Conservation (phyloP, 768 basidiomycete genomes). For the Lyophyllum decastes region DNA sequence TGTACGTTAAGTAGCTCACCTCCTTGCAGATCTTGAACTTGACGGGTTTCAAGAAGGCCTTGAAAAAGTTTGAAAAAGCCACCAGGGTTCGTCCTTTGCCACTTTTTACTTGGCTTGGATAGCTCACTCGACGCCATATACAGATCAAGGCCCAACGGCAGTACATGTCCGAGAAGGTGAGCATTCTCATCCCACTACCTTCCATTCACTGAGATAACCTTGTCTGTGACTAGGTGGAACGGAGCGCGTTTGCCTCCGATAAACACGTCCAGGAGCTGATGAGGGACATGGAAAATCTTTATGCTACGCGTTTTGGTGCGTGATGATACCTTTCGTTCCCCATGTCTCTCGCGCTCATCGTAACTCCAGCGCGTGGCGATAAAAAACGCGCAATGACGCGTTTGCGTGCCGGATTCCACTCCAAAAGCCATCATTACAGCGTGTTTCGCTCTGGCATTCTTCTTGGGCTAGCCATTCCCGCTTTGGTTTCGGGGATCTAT, state of each 20-base stretch:
- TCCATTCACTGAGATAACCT: not conserved
- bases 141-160: slow-evolving; percentile 71
- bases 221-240: slow-evolving; percentile 57
- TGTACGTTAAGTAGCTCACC: not conserved
- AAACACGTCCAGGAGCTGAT: slow-evolving; percentile 65
- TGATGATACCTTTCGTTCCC: not conserved
- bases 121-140: not conserved
- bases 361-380: slow-evolving; percentile 60
- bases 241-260: slow-evolving; percentile 67
- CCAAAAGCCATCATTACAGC: slow-evolving; percentile 67
- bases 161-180: slow-evolving; percentile 81
- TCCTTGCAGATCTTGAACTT: slow-evolving; percentile 72
- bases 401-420: slow-evolving; percentile 53
- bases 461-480: slow-evolving; percentile 74
- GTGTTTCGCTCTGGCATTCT: slow-evolving; percentile 74
- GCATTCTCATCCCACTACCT: not conserved
- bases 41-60: slow-evolving; percentile 84
- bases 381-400: slow-evolving; percentile 72
- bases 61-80: slow-evolving; percentile 85
- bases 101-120: too few relatives aligned
- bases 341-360: not conserved
- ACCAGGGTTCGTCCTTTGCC: slow-evolving; percentile 50
- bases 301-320: slow-evolving; percentile 72
- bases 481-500: slow-evolving; percentile 62
- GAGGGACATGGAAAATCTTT: slow-evolving; percentile 74